Evolutionary conservation across 179 eudicot genomes (phyloP).

Genomic region (Silene vulgaris): DNA sequence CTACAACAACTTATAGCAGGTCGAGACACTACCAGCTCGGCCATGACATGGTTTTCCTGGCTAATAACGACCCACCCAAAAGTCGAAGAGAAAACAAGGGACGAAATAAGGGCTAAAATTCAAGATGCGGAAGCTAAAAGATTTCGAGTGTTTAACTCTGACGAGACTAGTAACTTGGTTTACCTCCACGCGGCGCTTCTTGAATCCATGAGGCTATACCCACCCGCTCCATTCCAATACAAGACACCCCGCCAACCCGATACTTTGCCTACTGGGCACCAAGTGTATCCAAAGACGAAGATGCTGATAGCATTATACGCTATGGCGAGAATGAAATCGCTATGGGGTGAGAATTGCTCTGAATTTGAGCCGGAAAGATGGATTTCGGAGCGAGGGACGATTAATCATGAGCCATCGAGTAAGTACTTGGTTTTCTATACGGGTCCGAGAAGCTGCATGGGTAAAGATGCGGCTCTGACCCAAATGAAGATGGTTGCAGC

Average conservation of each 20-base stretch:
- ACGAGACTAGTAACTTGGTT: slow-evolving; percentile 22
- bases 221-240: slow-evolving; percentile 37
- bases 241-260: slow-evolving; percentile 33
- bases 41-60: slow-evolving; percentile 23
- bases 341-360: slow-evolving; percentile 40
- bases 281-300: slow-evolving; percentile 32
- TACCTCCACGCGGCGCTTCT: slow-evolving; percentile 42
- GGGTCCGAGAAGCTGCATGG: slow-evolving; percentile 38
- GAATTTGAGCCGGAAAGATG: slow-evolving; percentile 35
- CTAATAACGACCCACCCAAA: slow-evolving; percentile 29
- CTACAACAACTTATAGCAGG: slow-evolving; percentile 32
- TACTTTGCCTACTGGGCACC: slow-evolving; percentile 44
- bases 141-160: neutral
- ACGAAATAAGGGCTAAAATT: slow-evolving; percentile 23
- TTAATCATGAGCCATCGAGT: slow-evolving; percentile 28
- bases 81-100: slow-evolving; percentile 25
- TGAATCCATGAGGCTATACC: slow-evolving; percentile 46
- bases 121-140: neutral
- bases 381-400: slow-evolving; percentile 23
- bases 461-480: slow-evolving; percentile 32
- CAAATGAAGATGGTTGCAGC: slow-evolving; percentile 34
- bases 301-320: slow-evolving; percentile 31
- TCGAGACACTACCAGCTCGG: slow-evolving; percentile 13
- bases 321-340: slow-evolving; percentile 38
- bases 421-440: slow-evolving; percentile 33